phyloP scores from a whole-genome alignment of 2,329 filamentous ascomycete species.

The Sporothrix luriei region DNA sequence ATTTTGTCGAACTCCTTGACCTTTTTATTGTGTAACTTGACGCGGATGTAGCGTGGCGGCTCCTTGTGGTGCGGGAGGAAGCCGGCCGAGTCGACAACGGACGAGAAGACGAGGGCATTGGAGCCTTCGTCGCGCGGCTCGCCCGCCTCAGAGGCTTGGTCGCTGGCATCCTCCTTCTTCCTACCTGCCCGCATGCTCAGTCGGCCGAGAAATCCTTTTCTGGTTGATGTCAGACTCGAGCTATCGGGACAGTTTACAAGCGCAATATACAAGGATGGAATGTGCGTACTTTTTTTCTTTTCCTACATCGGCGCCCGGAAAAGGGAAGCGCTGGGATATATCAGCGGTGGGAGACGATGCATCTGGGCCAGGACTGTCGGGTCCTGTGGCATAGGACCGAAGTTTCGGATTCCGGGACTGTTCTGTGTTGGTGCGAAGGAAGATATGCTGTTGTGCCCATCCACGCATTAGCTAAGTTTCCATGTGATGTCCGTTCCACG shows the following conservation, averaged over 20 bases:
- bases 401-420: constrained; percentile 60
- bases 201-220: constrained; percentile 88
- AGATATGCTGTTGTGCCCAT: constrained; percentile 54
- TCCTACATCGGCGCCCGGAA: constrained; percentile 45
- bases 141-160: constrained; percentile 70
- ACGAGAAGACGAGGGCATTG: constrained; percentile 80
- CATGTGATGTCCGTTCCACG: background rate
- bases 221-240: constrained; percentile 44
- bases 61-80: constrained; percentile 87
- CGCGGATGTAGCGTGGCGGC: constrained; percentile 87
- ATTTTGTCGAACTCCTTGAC: constrained; percentile 78
- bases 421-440: constrained; percentile 68
- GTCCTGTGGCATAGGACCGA: constrained; percentile 50
- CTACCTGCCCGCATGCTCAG: constrained; percentile 71
- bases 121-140: constrained; percentile 73
- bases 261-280: constrained; percentile 33
- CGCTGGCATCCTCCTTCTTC: constrained; percentile 66
- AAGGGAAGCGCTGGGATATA: constrained; percentile 44
- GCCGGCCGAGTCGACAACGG: constrained; percentile 69
- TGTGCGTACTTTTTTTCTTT: constrained; percentile 67
- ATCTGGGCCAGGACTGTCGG: constrained; percentile 52
- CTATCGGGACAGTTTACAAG: background rate
- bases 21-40: constrained; percentile 79
- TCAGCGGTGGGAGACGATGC: constrained; percentile 42
- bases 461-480: constrained; percentile 11